Conservation (phyloP, 768 basidiomycete species). For the Suillus fuscotomentosus region DNA sequence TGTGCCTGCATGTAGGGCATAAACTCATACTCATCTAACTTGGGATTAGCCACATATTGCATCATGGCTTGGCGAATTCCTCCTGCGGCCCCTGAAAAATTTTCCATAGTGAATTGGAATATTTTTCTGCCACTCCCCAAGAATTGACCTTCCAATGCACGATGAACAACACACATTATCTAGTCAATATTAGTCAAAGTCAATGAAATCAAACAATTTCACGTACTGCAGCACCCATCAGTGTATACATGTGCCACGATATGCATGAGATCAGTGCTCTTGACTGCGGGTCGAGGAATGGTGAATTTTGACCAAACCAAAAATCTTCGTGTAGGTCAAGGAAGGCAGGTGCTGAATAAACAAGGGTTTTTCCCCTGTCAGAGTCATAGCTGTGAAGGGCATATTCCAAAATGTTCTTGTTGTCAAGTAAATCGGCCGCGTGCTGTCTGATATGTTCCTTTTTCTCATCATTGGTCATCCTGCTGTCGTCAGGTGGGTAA, state of each 20-base stretch:
- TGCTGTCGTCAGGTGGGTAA: neutral
- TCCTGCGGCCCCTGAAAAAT: neutral
- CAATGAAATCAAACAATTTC: neutral
- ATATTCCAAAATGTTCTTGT: neutral
- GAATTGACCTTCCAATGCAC: neutral
- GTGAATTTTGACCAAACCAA: neutral
- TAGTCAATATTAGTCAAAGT: neutral
- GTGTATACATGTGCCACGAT: neutral
- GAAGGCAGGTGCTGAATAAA: neutral
- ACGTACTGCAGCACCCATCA: neutral
- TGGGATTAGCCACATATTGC: neutral
- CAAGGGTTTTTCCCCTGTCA: neutral
- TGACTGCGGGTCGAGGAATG: neutral
- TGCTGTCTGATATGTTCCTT: neutral
- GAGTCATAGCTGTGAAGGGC: neutral
- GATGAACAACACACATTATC: neutral
- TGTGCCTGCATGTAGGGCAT: neutral
- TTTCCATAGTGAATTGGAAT: neutral
- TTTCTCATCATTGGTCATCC: neutral
- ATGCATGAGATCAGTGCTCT: neutral
- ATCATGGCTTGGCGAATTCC: neutral
- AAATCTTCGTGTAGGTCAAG: neutral
- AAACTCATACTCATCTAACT: neutral
- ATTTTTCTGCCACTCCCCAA: neutral
- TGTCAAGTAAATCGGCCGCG: neutral